Evolutionary conservation across 805 yeast species (phyloP).

Genomic region (Candida dendrica): DNA sequence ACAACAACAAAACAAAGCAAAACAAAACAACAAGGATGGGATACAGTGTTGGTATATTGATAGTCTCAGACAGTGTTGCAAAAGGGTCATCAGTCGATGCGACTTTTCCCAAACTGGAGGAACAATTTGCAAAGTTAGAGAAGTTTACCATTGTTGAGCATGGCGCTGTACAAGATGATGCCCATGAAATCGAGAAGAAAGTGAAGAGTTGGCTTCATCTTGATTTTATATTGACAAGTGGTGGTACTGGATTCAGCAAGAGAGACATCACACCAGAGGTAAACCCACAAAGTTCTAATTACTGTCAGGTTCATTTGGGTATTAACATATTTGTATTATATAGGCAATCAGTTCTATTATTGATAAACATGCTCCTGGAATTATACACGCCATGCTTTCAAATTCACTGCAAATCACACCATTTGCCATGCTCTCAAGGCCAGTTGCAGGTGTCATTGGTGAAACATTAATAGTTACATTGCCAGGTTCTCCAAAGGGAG

Average conservation of each 20-base stretch:
- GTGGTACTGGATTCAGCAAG: conserved; percentile 46
- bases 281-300: background rate
- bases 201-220: background rate
- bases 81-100: conserved; percentile 24
- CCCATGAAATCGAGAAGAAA: conserved; percentile 16
- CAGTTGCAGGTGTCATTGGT: conserved; percentile 39
- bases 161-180: conserved; percentile 31
- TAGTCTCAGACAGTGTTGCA: conserved; percentile 35
- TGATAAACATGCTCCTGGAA: conserved; percentile 40
- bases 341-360: conserved; percentile 33
- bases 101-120: conserved; percentile 19
- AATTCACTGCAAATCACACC: conserved; percentile 38
- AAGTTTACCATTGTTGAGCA: conserved; percentile 11
- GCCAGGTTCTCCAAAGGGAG: conserved; percentile 49
- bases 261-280: conserved; percentile 44
- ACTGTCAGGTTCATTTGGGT: too few relatives aligned
- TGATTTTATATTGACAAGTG: conserved; percentile 35
- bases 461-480: conserved; percentile 34
- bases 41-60: conserved; percentile 23
- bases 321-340: background rate
- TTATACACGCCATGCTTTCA: conserved; percentile 39
- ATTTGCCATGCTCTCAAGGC: conserved; percentile 41
- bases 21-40: background rate
- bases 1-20: too few relatives aligned
- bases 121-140: conserved; percentile 2